Conservation (phyloP, 108 stramenopile genomes). For the Phaeodactylum tricornutum region DNA sequence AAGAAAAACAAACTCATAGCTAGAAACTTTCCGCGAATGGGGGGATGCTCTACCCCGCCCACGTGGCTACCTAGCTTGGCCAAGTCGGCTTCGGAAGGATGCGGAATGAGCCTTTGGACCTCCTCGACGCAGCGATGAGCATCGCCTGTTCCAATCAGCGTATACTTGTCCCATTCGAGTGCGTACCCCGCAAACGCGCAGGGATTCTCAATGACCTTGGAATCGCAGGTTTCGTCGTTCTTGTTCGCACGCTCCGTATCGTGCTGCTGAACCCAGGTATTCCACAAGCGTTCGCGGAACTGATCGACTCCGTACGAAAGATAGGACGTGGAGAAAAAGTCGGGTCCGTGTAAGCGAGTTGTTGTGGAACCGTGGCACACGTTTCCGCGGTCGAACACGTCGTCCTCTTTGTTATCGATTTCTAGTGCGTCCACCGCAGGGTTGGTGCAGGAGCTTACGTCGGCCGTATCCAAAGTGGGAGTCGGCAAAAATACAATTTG, state of each 20-base stretch:
- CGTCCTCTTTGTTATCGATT: neutral
- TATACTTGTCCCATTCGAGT: slow-evolving; percentile 40
- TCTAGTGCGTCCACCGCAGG: neutral
- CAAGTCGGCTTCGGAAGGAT: slow-evolving; percentile 49
- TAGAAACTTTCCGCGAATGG: slow-evolving; percentile 73
- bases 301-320: slow-evolving; percentile 84
- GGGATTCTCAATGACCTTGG: slow-evolving; percentile 51
- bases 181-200: slow-evolving; percentile 67
- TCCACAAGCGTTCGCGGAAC: slow-evolving; percentile 75
- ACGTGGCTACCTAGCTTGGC: slow-evolving; percentile 39
- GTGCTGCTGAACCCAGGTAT: slow-evolving; percentile 55
- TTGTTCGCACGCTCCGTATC: neutral
- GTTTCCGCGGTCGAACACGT: neutral
- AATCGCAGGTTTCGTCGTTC: slow-evolving; percentile 13
- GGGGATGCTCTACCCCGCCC: slow-evolving; percentile 78
- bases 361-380: neutral
- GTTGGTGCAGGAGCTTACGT: slow-evolving; percentile 4
- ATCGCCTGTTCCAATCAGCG: slow-evolving; percentile 65
- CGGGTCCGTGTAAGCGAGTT: slow-evolving; percentile 50
- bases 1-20: slow-evolving; percentile 92
- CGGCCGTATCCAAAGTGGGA: neutral
- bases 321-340: slow-evolving; percentile 80
- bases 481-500: slow-evolving; percentile 70
- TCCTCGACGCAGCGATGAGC: slow-evolving; percentile 54
- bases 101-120: slow-evolving; percentile 65